Evolutionary conservation across 495 filamentous ascomycete genomes (phyloP).

Genomic region (Halenospora varia): DNA sequence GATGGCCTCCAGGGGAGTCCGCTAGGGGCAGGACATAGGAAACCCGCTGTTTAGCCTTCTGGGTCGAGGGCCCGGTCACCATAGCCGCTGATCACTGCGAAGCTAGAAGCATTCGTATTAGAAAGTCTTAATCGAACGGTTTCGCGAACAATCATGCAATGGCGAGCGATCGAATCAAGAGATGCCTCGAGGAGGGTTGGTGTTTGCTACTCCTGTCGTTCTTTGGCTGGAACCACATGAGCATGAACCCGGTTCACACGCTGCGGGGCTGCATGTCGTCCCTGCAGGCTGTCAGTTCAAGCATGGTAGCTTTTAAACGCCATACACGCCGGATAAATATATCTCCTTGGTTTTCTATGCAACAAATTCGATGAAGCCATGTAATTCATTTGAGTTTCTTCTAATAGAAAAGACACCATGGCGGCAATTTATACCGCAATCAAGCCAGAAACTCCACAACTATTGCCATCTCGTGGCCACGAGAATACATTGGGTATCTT

Average conservation of each 20-base stretch:
- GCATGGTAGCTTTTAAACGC: too few relatives aligned
- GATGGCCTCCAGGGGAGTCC: constrained; percentile 85
- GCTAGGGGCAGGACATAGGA: constrained; percentile 86
- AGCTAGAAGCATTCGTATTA: neutral
- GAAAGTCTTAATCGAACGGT: neutral
- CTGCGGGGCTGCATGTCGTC: neutral
- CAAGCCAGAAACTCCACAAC: neutral
- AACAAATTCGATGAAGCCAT: too few relatives aligned
- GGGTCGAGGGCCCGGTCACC: neutral
- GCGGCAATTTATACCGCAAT: neutral
- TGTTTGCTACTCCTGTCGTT: neutral
- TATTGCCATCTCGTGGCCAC: neutral
- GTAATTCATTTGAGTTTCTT: too few relatives aligned
- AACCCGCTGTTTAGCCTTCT: constrained; percentile 60
- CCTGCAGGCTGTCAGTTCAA: too few relatives aligned
- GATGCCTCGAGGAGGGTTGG: neutral
- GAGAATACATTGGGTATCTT: constrained; percentile 15
- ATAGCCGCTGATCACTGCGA: constrained; percentile 6
- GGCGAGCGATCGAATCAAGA: neutral
- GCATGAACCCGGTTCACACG: too few relatives aligned
- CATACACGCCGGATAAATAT: too few relatives aligned
- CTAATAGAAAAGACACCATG: neutral
- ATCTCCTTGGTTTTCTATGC: too few relatives aligned
- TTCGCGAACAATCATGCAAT: neutral
- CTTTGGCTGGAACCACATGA: too few relatives aligned